Base-by-base conservation (phyloP, 176 grass and related monocot species). In the Ensete glaucum region DNA sequence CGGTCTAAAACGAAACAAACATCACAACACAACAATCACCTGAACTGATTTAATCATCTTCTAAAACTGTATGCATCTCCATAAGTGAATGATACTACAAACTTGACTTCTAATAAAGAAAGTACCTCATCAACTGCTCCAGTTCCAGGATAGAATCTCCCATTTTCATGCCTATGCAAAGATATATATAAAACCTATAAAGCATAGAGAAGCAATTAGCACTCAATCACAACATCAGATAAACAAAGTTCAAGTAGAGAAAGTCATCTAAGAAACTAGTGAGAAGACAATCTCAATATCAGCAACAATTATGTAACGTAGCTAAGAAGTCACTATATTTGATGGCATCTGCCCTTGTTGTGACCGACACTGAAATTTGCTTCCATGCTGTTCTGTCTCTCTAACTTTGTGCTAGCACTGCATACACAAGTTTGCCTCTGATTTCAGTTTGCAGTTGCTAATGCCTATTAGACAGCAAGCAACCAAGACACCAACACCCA, bases 131-230 rank as follows among this genome's bases (percentile, higher is more conserved):
- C 48, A 64, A 80, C 86, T 78, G 94, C 85, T 82, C 94, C 94
- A 64, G 90, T 98, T 75, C 94, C 94, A 82, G 94, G 94, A 73
- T 98, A 98, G 84, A 98, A 98, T 52, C 68, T 91, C 63, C 94
- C 94, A 87, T 83, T 86, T 85, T 98, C 94, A 55, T 98, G 90
- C 9, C 94, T 90, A 85, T 98, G 94, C 76, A 98, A 87, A 73
- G 94, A 98, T 87, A 98, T 82, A 77, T 98, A 98, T 26, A 98
- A 82, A 54, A 98, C 80, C 94, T 98, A 72, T 79, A 19, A 17
- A n/a, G 24, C 16, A 79, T 62, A 80, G 11, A 62, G 10, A 50
- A 17, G 52, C 20, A 53, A 53, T 48, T 63, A 68, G 62, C 52
- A 27, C 43, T 52, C 67, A 70, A 50, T 13, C 43, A 3, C 34